Evolutionary conservation across 495 filamentous ascomycete species (phyloP).

Genomic region (Hyaloscypha finlandica): DNA sequence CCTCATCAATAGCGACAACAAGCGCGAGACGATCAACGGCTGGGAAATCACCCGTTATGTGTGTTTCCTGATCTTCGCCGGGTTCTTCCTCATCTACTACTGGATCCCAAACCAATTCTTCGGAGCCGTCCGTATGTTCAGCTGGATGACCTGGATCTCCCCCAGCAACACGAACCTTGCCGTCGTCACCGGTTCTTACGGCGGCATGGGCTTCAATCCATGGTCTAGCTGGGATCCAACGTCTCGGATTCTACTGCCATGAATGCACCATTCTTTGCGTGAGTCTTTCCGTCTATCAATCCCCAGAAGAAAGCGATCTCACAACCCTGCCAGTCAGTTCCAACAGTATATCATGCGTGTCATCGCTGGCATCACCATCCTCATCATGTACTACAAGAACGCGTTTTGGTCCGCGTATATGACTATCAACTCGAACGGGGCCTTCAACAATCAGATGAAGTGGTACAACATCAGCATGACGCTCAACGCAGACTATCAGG

Average conservation of each 20-base stretch:
- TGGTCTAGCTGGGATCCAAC: conserved; percentile 3
- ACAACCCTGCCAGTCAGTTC: too few species aligned
- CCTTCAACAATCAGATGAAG: conserved; percentile 1
- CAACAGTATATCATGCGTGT: background rate
- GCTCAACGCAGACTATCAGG: background rate
- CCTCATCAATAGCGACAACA: background rate
- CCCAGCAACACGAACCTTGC: conserved; percentile 10
- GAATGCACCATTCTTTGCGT: conserved; percentile 4
- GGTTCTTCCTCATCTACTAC: conserved; percentile 8
- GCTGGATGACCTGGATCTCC: conserved; percentile 16
- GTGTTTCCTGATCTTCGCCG: conserved; percentile 3
- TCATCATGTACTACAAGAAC: conserved; percentile 10
- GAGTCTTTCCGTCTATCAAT: too few species aligned
- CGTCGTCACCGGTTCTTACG: conserved; percentile 5
- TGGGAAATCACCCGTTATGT: conserved; percentile 11
- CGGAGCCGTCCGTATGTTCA: background rate
- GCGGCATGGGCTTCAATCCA: conserved; percentile 13
- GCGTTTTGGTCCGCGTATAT: background rate
- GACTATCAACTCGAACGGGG: conserved; percentile 1
- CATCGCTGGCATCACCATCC: background rate
- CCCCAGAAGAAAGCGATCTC: too few species aligned
- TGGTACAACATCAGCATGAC: conserved; percentile 5
- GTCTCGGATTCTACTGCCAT: background rate
- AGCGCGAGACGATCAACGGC: background rate
- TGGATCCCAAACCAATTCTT: conserved; percentile 14